Base-by-base conservation (phyloP, 768 basidiomycete genomes). In the Leccinum olivaceopallidum region DNA sequence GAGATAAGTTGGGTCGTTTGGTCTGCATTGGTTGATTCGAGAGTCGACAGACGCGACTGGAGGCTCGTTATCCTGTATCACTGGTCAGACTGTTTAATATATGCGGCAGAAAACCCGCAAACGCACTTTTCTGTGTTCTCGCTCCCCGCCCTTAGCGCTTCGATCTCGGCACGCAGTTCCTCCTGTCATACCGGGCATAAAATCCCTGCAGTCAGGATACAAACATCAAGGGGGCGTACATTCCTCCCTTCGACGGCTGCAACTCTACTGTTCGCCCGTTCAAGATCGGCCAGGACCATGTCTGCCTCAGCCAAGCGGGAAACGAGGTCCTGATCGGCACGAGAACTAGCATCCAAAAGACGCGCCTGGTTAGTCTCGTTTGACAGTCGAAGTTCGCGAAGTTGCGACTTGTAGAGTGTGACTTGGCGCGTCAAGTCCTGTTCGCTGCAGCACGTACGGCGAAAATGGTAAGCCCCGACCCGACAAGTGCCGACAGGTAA, bases 361-460 rank as follows among this genome's bases (percentile, higher is more conserved):
- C 90, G 93, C 5, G 96, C 95, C 69, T 98, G 94, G 52, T 88
- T 95, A 16, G 87, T 88, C 69, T 98, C 97, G 71, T 95, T 93
- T 1, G 93, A 95, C 49, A 86, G 83, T 55, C 95, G 90, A 42
- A 98, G 81, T 64, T 96, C 95, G 24, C 90, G 86, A 8, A 99
- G 81, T 74, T 99, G 97, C 32, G 85, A 87, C 70, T 92, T 94
- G 48, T 89, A 85, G 12, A 96, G 80, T n/a, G 89, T 79, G 12
- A 98, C 83, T 71, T 98, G 97, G n/a, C 92, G 86, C 60, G 92
- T 90, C 48, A 98, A 78, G 67, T 96, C 95, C 72, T 93, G 90
- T 76, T 99, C 97, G 51, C 95, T 95, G 66, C 13, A 16, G 44
- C 24, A 26, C 14, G 24, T 26, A 50, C 49, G 6, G n/a, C 18